phyloP scores from a whole-genome alignment of 225 moss, liverwort and hornwort species.

The Bryoerythrophyllum caledonicum region DNA sequence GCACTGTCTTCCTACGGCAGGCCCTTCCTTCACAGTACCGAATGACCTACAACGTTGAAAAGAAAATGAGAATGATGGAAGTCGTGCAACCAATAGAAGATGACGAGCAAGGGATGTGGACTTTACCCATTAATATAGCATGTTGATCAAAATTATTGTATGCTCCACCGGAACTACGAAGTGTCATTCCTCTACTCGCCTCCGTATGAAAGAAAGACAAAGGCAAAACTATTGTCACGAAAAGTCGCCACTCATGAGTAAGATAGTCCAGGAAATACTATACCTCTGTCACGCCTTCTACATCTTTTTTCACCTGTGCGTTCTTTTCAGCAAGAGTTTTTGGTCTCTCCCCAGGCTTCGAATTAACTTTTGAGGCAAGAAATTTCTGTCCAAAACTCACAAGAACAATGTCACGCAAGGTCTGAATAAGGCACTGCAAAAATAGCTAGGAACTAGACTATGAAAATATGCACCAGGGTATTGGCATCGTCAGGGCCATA shows the following conservation, averaged over 20 bases:
- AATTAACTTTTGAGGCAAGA: conserved; percentile 53
- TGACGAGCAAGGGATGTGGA: background rate
- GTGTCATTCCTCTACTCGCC: background rate
- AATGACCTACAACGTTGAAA: conserved; percentile 43
- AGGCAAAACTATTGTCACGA: conserved; percentile 13
- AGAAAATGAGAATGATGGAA: conserved; percentile 7
- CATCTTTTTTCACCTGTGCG: conserved; percentile 50
- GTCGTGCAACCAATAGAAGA: conserved; percentile 5
- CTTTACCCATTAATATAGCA: background rate
- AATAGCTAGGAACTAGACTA: background rate
- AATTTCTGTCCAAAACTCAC: conserved; percentile 43
- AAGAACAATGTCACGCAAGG: conserved; percentile 16
- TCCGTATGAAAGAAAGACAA: conserved; percentile 7
- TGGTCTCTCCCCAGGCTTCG: conserved; percentile 41
- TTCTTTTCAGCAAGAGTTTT: conserved; percentile 39
- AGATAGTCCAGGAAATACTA: background rate
- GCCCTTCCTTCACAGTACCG: conserved; percentile 63
- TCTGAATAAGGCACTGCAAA: background rate
- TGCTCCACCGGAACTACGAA: background rate
- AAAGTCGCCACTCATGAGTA: background rate
- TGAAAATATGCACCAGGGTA: conserved; percentile 42
- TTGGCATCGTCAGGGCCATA: conserved; percentile 71
- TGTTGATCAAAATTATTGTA: background rate
- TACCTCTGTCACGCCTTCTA: conserved; percentile 60
- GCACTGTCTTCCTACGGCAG: conserved; percentile 61